Conservation (phyloP, 805 yeast species). For the Candida coquimbonensis region DNA sequence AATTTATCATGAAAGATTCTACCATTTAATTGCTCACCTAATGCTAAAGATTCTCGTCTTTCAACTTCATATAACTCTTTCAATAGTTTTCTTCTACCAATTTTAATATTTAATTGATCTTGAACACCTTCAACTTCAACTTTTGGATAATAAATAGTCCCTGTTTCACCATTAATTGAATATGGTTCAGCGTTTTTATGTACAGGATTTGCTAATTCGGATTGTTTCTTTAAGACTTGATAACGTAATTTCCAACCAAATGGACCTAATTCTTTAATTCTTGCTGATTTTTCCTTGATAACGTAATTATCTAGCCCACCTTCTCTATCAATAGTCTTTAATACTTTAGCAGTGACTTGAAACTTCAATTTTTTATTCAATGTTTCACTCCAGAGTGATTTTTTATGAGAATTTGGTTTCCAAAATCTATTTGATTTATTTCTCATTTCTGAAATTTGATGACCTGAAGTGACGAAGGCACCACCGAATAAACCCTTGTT, state of each 20-base stretch:
- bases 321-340: slow-evolving; percentile 82
- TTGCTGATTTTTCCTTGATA: slow-evolving; percentile 78
- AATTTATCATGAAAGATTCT: slow-evolving; percentile 36
- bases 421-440: slow-evolving; percentile 72
- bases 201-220: slow-evolving; percentile 33
- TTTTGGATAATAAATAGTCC: slow-evolving; percentile 45
- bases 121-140: slow-evolving; percentile 28
- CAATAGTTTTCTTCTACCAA: slow-evolving; percentile 61
- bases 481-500: slow-evolving; percentile 92
- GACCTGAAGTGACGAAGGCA: slow-evolving; percentile 67
- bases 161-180: slow-evolving; percentile 25
- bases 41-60: slow-evolving; percentile 33
- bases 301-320: slow-evolving; percentile 93
- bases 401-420: slow-evolving; percentile 72
- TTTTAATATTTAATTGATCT: slow-evolving; percentile 38
- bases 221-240: slow-evolving; percentile 47
- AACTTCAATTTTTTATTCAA: slow-evolving; percentile 47
- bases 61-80: slow-evolving; percentile 47
- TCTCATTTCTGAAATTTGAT: slow-evolving; percentile 68
- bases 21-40: slow-evolving; percentile 39
- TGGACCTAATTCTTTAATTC: slow-evolving; percentile 89
- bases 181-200: slow-evolving; percentile 31
- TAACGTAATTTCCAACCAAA: slow-evolving; percentile 88
- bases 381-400: slow-evolving; percentile 79
- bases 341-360: slow-evolving; percentile 69